These are phyloP conservation scores for Penicillium angulare DNA, from an alignment of 495 filamentous ascomycete genomes.

Conservation along the genomic window DNA sequence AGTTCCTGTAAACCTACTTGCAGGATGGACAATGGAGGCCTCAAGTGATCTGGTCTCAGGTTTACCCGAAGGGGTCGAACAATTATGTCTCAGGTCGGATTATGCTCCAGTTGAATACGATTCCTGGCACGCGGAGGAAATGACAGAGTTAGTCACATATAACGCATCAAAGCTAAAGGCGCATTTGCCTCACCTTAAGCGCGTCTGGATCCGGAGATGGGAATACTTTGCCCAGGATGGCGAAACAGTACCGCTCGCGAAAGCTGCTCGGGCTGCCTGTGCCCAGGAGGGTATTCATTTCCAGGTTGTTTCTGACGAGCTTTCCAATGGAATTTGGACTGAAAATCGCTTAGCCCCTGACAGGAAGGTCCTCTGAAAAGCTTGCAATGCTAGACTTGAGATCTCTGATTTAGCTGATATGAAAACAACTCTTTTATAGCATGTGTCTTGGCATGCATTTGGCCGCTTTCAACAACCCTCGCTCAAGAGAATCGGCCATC, in stretches of 20 bases:
- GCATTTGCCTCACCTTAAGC: neutral
- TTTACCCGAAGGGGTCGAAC: conserved; percentile 1
- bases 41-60: conserved; percentile 1
- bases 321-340: conserved; percentile 10
- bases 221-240: neutral
- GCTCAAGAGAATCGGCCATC: too few relatives aligned
- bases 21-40: conserved; percentile 1
- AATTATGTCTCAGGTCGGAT: conserved; percentile 3
- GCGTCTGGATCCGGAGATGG: conserved; percentile 2
- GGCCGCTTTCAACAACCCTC: too few relatives aligned
- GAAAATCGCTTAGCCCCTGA: neutral
- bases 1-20: conserved; percentile 4
- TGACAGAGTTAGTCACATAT: neutral
- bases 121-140: neutral
- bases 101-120: conserved; percentile 2
- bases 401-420: too few relatives aligned
- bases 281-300: conserved; percentile 8
- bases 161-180: conserved; percentile 1
- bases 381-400: neutral
- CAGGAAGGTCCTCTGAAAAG: neutral
- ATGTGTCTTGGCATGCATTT: too few relatives aligned
- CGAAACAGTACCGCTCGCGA: neutral
- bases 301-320: conserved; percentile 2
- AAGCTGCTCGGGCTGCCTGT: conserved; percentile 4
- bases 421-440: too few relatives aligned